A percentile compares a stretch with the other conserved stretches of the same genome.
Conservation (phyloP, 768 basidiomycete species). For the Lactifluus subvellereus region DNA sequence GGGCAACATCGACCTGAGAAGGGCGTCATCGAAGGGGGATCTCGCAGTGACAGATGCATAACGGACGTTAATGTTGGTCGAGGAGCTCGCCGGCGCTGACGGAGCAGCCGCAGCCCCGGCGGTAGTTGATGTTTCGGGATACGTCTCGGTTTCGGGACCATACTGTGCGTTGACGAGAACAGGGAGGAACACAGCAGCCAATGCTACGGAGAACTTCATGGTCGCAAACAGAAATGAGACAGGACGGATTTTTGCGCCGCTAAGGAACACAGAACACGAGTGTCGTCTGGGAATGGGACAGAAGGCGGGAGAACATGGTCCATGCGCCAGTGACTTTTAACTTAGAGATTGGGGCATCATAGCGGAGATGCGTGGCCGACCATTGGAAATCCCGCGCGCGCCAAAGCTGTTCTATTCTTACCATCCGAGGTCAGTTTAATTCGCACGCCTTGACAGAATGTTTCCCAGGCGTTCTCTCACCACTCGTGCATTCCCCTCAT, state of each 20-base stretch:
- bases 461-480: background rate
- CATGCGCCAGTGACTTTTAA: background rate
- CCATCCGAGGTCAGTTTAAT: background rate
- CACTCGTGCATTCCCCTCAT: background rate
- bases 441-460: background rate
- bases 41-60: background rate
- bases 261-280: background rate
- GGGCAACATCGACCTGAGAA: slow-evolving; percentile 41
- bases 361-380: background rate
- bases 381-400: background rate
- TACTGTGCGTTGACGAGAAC: slow-evolving; percentile 39
- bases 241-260: background rate
- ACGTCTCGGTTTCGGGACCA: slow-evolving; percentile 12
- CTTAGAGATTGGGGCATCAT: background rate
- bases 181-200: slow-evolving; percentile 30
- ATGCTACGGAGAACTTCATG: slow-evolving; percentile 33
- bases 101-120: slow-evolving; percentile 29
- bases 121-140: background rate
- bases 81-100: slow-evolving; percentile 26
- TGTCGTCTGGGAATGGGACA: background rate
- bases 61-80: slow-evolving; percentile 23
- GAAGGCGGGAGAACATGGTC: background rate
- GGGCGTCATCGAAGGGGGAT: background rate
- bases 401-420: background rate
- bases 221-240: background rate